phyloP scores from a whole-genome alignment of 139 green algal genomes.

The Eudorina sp. region DNA sequence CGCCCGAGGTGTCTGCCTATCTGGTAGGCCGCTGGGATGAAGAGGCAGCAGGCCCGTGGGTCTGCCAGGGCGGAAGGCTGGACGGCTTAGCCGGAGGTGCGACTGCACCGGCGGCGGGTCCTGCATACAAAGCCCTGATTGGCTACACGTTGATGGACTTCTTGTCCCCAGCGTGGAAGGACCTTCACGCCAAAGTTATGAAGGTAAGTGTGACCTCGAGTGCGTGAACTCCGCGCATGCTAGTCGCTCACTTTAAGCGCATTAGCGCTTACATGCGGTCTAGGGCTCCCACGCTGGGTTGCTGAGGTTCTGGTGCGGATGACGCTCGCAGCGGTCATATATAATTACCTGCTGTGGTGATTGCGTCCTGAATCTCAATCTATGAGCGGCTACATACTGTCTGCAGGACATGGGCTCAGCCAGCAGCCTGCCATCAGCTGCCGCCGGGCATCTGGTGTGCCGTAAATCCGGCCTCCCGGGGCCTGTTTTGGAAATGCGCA shows the following conservation, averaged over 20 bases:
- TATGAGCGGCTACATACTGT: background rate
- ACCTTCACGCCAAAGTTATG: background rate
- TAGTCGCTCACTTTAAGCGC: background rate
- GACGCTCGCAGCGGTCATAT: background rate
- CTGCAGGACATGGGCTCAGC: constrained; percentile 4
- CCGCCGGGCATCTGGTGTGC: background rate
- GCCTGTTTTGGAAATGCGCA: constrained; percentile 19
- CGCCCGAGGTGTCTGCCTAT: background rate
- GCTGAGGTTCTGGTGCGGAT: too few relatives aligned
- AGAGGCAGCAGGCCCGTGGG: too few relatives aligned
- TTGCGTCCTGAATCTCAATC: background rate
- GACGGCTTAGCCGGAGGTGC: too few relatives aligned
- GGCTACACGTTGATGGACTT: constrained; percentile 14
- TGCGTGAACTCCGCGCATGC: too few relatives aligned
- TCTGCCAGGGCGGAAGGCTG: too few relatives aligned
- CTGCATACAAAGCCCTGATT: background rate
- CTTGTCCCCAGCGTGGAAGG: background rate
- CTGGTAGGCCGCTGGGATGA: too few relatives aligned
- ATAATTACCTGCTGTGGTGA: background rate
- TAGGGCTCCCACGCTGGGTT: too few relatives aligned
- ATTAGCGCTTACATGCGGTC: background rate
- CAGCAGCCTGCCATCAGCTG: background rate
- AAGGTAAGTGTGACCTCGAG: too few relatives aligned
- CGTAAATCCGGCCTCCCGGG: background rate
- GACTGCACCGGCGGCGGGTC: too few relatives aligned